A percentile compares a stretch with the other conserved stretches of the same genome.
phyloP scores from a whole-genome alignment of 2,329 filamentous ascomycete genomes.

The Lasiodiplodia hormozganensis region DNA sequence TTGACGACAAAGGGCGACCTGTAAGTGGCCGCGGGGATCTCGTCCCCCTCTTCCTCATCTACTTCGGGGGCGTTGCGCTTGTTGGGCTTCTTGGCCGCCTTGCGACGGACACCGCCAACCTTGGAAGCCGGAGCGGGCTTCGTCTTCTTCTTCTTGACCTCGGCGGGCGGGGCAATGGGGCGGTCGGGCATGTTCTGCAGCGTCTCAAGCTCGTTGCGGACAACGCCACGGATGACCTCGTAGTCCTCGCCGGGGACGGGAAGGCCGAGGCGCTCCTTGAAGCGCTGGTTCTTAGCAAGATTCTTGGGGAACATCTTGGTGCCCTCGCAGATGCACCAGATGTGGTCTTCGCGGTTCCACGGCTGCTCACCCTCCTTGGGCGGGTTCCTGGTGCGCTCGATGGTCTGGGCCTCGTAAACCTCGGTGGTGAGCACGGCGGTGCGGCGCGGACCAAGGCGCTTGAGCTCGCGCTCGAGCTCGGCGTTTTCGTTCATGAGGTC shows the following conservation, averaged over 20 bases:
- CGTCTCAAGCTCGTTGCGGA: not conserved
- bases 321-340: conserved; percentile 22
- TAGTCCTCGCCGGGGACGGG: not conserved
- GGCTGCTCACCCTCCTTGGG: not conserved
- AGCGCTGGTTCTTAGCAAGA: conserved; percentile 16
- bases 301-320: conserved; percentile 22
- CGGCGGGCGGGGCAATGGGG: not conserved
- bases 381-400: not conserved
- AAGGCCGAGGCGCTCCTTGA: conserved; percentile 7
- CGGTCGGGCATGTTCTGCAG: not conserved
- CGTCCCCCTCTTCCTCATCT: not conserved
- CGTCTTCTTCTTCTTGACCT: conserved; percentile 2
- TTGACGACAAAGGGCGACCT: not conserved
- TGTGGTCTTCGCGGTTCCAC: conserved; percentile 17
- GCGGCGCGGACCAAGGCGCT: conserved; percentile 12
- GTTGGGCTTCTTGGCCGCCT: not conserved
- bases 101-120: not conserved
- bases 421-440: conserved; percentile 13
- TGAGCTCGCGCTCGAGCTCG: conserved; percentile 19
- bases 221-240: conserved; percentile 3
- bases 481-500: conserved; percentile 18
- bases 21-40: not conserved
- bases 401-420: not conserved
- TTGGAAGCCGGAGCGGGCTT: not conserved
- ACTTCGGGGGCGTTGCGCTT: not conserved